Evolutionary conservation across 371 early-diverging fungal genomes (phyloP), one percentile per base, ranked within the genome.

Genomic region (Apophysomyces ossiformis): DNA sequence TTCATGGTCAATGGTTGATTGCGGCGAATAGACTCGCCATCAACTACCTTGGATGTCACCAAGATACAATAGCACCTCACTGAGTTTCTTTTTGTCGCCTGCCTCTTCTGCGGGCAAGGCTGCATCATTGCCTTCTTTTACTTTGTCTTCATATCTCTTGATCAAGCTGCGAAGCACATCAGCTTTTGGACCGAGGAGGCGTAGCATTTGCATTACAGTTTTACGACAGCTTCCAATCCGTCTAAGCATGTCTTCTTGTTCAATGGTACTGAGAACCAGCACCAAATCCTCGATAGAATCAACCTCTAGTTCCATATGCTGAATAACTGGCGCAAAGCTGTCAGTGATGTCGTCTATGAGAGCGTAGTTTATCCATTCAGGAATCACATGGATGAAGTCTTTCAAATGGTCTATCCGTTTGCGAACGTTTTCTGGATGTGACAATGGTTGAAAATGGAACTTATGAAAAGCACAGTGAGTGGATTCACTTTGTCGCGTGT

Each of bases 231-330:
- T 83, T 7, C 94, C 95, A 45, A 96, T 93, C 11, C 95, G 83
- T 32, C 93, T 84, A 57, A 96, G 70, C 95, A 96, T 94, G 66
- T 96, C 96, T 1, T 82, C 71, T 69, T 94, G 93, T 68, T 95
- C 95, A 0, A 85, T 83, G 41, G 85, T 87, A 57, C 83, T 86
- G 41, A 90, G 69, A 7, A 90, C 86, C n/a, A 90, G 70, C 5
- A 96, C 96, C 35, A 96, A 83, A 64, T 96, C 96, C 70, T 96
- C 96, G 63, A 96, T 94, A 5, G 92, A 85, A 69, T 96, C 95
- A 26, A 95, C 95, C 73, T 95, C 95, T 1, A 90, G 69, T 75
- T 96, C 95, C 15, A 92, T 88, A 39, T 89, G 83, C 35, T 87
- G 83, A 58, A 95, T 85, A 12, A 92, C 57, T 0, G 96, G 96